Conservation (phyloP, 2,329 filamentous ascomycete genomes). For the Ophiosphaerella herpotricha region DNA sequence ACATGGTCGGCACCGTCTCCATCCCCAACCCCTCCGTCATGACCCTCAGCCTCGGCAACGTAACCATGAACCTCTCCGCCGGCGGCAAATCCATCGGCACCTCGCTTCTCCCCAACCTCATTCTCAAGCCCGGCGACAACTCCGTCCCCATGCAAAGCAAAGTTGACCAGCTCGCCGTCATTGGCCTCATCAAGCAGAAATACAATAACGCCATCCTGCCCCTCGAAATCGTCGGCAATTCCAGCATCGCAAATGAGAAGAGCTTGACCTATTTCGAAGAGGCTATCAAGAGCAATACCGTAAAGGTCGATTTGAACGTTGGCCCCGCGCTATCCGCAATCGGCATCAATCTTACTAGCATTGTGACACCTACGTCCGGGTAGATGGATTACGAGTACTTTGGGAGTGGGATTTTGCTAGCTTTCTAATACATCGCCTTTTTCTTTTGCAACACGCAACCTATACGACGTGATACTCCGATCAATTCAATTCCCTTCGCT, state of each 20-base stretch:
- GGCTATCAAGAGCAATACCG: conserved; percentile 58
- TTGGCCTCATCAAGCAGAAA: conserved; percentile 51
- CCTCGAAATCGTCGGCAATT: conserved; percentile 59
- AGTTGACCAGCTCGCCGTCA: conserved; percentile 57
- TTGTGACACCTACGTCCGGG: too few relatives aligned
- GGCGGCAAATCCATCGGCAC: conserved; percentile 59
- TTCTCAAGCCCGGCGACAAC: conserved; percentile 64
- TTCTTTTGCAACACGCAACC: too few relatives aligned
- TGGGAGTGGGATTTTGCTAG: too few relatives aligned
- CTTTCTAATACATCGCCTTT: too few relatives aligned
- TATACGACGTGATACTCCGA: too few relatives aligned
- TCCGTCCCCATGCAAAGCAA: conserved; percentile 59
- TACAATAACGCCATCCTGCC: conserved; percentile 62
- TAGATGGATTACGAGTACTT: too few relatives aligned
- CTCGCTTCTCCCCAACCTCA: conserved; percentile 62
- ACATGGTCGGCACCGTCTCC: conserved; percentile 63
- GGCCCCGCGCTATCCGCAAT: conserved; percentile 32
- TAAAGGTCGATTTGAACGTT: conserved; percentile 58
- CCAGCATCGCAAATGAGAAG: conserved; percentile 57
- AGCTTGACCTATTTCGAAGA: conserved; percentile 61
- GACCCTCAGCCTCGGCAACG: conserved; percentile 70
- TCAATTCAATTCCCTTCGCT: too few relatives aligned
- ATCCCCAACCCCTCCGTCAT: conserved; percentile 69
- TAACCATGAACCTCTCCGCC: conserved; percentile 64
- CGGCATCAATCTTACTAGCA: conserved; percentile 31